phyloP scores from a whole-genome alignment of 192 early-diverging fungal species.

The Spizellomyces sp. region DNA sequence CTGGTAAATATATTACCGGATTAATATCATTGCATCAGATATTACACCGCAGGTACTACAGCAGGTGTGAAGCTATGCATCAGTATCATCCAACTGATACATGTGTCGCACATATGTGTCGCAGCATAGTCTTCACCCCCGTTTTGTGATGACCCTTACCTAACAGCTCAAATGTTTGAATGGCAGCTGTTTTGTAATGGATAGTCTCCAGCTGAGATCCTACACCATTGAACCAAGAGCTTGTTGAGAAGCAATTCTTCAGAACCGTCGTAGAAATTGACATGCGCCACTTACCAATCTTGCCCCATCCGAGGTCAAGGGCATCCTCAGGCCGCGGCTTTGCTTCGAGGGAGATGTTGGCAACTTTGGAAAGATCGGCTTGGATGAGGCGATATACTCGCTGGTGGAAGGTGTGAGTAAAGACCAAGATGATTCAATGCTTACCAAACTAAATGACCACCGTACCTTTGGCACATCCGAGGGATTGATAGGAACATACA shows the following conservation, averaged over 20 bases:
- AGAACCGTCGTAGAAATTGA: not conserved
- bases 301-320: conserved; percentile 32
- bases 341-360: conserved; percentile 26
- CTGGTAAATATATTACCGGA: too few relatives aligned
- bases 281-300: not conserved
- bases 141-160: conserved; percentile 1
- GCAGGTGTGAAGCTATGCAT: too few relatives aligned
- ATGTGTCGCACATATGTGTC: too few relatives aligned
- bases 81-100: too few relatives aligned
- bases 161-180: conserved; percentile 17
- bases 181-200: conserved; percentile 16
- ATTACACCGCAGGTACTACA: too few relatives aligned
- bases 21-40: too few relatives aligned
- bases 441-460: not conserved
- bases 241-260: not conserved
- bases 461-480: conserved; percentile 37
- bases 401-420: conserved; percentile 4
- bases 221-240: not conserved
- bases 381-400: conserved; percentile 29
- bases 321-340: conserved; percentile 21
- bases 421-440: not conserved
- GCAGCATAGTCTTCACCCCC: too few relatives aligned
- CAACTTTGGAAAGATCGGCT: conserved; percentile 37
- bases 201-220: conserved; percentile 7
- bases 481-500: conserved; percentile 44